Conservation (phyloP, 2,329 filamentous ascomycete species). For the Fusarium praegraminearum region DNA sequence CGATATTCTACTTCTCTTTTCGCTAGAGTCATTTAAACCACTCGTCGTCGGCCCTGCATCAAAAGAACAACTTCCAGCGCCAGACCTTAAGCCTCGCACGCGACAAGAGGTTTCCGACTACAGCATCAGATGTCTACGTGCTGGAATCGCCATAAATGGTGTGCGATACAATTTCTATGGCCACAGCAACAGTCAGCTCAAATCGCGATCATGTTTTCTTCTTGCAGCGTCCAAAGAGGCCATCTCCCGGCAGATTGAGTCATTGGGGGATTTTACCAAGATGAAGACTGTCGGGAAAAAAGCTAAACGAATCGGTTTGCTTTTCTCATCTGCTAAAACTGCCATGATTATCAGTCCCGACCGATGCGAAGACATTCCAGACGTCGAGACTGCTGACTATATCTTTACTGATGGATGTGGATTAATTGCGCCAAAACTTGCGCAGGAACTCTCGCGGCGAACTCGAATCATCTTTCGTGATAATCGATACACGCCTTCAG, state of each 20-base stretch:
- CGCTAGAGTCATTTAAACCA: not conserved
- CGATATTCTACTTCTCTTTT: not conserved
- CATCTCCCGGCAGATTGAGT: not conserved
- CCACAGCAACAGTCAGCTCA: slow-evolving; percentile 7
- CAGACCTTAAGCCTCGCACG: not conserved
- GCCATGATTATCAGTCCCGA: not conserved
- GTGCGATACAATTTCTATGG: slow-evolving; percentile 14
- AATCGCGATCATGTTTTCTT: slow-evolving; percentile 9
- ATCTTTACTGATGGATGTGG: slow-evolving; percentile 13
- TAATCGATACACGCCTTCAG: not conserved
- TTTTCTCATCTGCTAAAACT: not conserved
- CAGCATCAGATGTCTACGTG: slow-evolving; percentile 5
- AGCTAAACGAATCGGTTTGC: not conserved
- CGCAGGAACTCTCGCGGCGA: not conserved
- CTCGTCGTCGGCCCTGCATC: not conserved
- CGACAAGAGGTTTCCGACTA: slow-evolving; percentile 3
- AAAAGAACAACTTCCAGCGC: not conserved
- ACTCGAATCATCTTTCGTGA: not conserved
- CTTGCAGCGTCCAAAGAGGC: not conserved
- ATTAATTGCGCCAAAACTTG: not conserved
- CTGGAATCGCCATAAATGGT: not conserved
- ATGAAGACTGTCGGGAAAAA: slow-evolving; percentile 14
- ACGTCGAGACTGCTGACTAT: not conserved
- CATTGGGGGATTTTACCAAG: not conserved
- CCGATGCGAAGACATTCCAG: not conserved